Evolutionary conservation across 169 alveolate species (phyloP), one percentile per base, ranked within the genome.

Genomic region (Amoebophrya sp.): DNA sequence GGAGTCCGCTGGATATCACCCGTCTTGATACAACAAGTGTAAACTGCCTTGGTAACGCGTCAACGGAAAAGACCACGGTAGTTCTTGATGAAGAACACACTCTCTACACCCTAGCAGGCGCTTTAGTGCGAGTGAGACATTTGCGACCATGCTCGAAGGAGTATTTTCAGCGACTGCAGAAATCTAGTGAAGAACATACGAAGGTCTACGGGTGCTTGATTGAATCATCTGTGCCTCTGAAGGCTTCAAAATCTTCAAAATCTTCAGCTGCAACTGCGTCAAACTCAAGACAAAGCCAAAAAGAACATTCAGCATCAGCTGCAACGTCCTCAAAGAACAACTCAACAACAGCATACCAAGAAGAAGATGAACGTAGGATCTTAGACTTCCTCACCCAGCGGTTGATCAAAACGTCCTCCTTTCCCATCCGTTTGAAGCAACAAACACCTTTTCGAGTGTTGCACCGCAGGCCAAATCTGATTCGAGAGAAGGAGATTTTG

Each of bases 391-490:
- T 6, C 76, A 23, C 76, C 76, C 10, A 10, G 10, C n/a, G 10
- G 76, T 14, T 14, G n/a, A 10, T 53, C 3, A 65, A 65, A 6
- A 65, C 83, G 3, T 26, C 36, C 83, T 36, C 1, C 39, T 65
- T 65, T 26, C 83, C 83, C 39, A 6, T 65, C 83, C 10, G 38
- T 10, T 39, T 96, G 76, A 91, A 93, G 24, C 96, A 96, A 94
- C 95, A 94, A 92, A 96, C 98, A 0, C 98, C 98, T 6, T 90
- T 96, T 29, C 94, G 98, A 90, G 98, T 96, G 47, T 90, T 96
- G 65, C 98, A 96, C 91, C 92, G 98, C 91, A 92, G 98, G 89
- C 91, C 96, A 76, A 93, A 95, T 41, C 93, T 93, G 92, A 95
- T 93, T 89, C 94, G 98, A 89, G 93, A 94, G 23, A 95, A 96